Percentiles rank a stretch among this genome's conserved stretches.
phyloP scores from a whole-genome alignment of 148 eudicot species.

The Arbutus unedo region DNA sequence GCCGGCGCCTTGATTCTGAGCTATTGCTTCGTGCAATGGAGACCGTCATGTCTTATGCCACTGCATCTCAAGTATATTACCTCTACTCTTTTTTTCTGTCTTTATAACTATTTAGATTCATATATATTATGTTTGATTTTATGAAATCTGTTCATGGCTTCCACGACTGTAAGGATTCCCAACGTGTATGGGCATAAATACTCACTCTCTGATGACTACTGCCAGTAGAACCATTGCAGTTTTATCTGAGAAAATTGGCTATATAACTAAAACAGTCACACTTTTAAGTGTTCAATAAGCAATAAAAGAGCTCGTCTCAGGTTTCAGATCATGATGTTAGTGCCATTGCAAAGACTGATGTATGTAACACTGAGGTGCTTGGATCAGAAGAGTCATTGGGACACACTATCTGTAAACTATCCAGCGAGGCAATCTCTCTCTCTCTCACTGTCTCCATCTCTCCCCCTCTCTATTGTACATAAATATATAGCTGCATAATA shows the following conservation, averaged over 20 bases:
- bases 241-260: too few species aligned
- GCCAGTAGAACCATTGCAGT: neutral
- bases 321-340: constrained; percentile 27
- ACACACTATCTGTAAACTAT: constrained; percentile 37
- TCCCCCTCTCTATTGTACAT: neutral
- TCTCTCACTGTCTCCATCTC: neutral
- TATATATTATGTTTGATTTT: neutral
- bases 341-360: constrained; percentile 9
- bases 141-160: neutral
- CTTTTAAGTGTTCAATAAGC: too few species aligned
- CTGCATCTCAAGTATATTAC: constrained; percentile 29
- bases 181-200: neutral
- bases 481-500: neutral
- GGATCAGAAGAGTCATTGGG: constrained; percentile 41
- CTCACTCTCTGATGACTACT: neutral
- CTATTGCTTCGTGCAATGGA: constrained; percentile 53
- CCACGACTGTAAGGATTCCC: neutral
- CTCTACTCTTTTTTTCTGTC: neutral
- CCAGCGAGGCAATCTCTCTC: constrained; percentile 40
- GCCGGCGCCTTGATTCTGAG: constrained; percentile 43
- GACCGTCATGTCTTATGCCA: constrained; percentile 36
- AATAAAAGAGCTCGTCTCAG: constrained; percentile 23
- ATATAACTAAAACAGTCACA: too few species aligned
- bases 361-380: constrained; percentile 26
- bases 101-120: neutral